Base-by-base conservation (phyloP, 1,284 basidiomycete genomes). In the Fomitopsis pinicola region DNA sequence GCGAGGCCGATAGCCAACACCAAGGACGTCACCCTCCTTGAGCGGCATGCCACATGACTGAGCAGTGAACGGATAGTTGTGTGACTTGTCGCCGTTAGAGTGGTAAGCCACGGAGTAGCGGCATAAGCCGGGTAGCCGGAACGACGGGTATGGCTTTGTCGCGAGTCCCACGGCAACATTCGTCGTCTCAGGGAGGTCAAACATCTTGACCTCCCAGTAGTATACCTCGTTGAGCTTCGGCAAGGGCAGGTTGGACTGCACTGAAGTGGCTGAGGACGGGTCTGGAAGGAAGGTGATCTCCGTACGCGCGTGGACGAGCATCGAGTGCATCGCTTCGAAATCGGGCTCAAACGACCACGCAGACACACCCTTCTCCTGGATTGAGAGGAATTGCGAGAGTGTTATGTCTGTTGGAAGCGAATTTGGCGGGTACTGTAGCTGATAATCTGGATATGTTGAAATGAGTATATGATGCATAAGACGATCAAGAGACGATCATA, bases 121-220 rank as follows among this genome's bases (percentile, higher is more conserved):
- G 76, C 85, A 92, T 71, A 89, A 83, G 46, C 97, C 97, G 10
- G 95, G 96, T 56, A 98, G 80, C 57, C 95, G 84, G 81, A 98
- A 98, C 5, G 88, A 85, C 7, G 95, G 95, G 73, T 94, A 98
- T 8, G 95, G 95, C 75, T 97, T 98, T 1, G 95, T 98, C 15
- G 96, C 94, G 40, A 98, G 77, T 42, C 95, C 95, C 58, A 98
- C 86, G 19, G 92, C 88, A 30, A 97, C 88, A 54, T 85, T 92
- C 9, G 94, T 97, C 1, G 83, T 80, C 63, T 85, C 80, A 6
- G 94, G 93, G 63, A 97, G 89, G 75, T 98, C 95, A 73, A 95
- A 98, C 89, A 97, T 92, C 79, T 98, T 98, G 64, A 95, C 91
- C 73, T 98, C 95, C 91, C 93, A 98, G 73, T 98, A 98, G 75